Conservation (phyloP, 1,284 basidiomycete species). For the Boletus sp. region DNA sequence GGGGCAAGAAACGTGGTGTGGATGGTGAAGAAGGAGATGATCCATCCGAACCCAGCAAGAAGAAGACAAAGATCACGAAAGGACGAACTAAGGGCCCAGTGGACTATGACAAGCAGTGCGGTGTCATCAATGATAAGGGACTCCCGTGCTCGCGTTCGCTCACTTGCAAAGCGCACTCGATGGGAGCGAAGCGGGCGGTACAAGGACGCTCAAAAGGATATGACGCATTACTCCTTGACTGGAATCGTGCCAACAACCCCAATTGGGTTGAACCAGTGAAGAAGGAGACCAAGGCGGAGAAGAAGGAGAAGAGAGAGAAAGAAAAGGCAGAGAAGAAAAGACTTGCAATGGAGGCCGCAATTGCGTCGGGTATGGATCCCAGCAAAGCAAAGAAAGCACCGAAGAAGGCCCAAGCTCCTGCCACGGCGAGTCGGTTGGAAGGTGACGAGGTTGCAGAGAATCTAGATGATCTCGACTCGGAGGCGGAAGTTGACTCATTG, state of each 20-base stretch:
- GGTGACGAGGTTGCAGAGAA: constrained; percentile 71
- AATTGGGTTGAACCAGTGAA: constrained; percentile 94
- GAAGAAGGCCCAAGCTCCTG: constrained; percentile 49
- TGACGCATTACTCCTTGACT: constrained; percentile 89
- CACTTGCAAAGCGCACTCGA: constrained; percentile 98
- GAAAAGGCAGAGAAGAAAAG: constrained; percentile 81
- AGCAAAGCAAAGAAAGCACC: constrained; percentile 60
- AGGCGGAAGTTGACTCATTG: constrained; percentile 67
- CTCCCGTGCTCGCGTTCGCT: constrained; percentile 95
- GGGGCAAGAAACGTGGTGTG: constrained; percentile 73
- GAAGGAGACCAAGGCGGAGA: constrained; percentile 78
- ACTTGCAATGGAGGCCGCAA: constrained; percentile 65
- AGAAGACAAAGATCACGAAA: constrained; percentile 79
- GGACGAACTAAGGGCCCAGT: constrained; percentile 83
- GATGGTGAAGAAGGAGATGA: constrained; percentile 66
- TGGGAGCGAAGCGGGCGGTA: constrained; percentile 95
- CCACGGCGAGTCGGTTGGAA: constrained; percentile 48
- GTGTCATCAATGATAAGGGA: constrained; percentile 96
- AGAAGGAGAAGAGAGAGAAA: constrained; percentile 76
- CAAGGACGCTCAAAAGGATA: constrained; percentile 85
- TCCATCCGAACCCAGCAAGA: constrained; percentile 63
- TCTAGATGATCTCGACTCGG: constrained; percentile 79
- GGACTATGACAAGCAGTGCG: constrained; percentile 93
- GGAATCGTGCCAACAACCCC: constrained; percentile 92
- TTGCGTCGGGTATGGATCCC: constrained; percentile 57